A percentile compares a stretch with the other conserved stretches of the same genome.
These are phyloP conservation scores for Lentinus brumalis DNA, from an alignment of 768 basidiomycete species.

Conservation along the genomic window DNA sequence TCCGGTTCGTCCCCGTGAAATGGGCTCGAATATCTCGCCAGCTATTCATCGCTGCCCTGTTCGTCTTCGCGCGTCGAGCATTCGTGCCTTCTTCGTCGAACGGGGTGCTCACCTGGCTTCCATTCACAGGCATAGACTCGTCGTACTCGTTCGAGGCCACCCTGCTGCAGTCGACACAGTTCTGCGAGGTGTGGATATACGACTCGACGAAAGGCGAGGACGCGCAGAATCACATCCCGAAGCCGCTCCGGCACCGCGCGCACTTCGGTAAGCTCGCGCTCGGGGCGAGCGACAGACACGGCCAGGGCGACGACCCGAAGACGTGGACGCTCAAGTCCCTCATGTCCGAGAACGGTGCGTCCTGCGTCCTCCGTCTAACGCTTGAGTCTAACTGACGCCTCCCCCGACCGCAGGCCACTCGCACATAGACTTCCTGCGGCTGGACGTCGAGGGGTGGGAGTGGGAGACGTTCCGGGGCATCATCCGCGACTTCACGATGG, in stretches of 20 bases:
- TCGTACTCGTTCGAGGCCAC: constrained; percentile 57
- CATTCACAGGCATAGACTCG: constrained; percentile 43
- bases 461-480: constrained; percentile 58
- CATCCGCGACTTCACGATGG: constrained; percentile 45
- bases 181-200: constrained; percentile 45
- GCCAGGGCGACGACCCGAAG: constrained; percentile 45
- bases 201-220: constrained; percentile 41
- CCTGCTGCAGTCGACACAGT: constrained; percentile 43
- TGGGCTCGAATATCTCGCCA: no score
- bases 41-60: no score
- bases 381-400: no score
- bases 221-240: constrained; percentile 18
- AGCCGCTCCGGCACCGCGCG: constrained; percentile 21
- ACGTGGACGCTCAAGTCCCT: constrained; percentile 65
- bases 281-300: constrained; percentile 47
- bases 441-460: constrained; percentile 73
- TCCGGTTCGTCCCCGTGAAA: no score
- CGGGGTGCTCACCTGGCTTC: no score
- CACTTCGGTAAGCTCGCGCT: constrained; percentile 30
- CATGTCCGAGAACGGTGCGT: constrained; percentile 62
- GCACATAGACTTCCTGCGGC: constrained; percentile 71
- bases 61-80: no score
- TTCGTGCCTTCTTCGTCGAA: no score
- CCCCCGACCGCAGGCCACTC: constrained; percentile 47
- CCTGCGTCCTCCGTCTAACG: no score